Percentiles rank a stretch among this genome's conserved stretches.
Evolutionary conservation across 208 protist species (phyloP).

Genomic region (Wallacemonas rigidus): DNA sequence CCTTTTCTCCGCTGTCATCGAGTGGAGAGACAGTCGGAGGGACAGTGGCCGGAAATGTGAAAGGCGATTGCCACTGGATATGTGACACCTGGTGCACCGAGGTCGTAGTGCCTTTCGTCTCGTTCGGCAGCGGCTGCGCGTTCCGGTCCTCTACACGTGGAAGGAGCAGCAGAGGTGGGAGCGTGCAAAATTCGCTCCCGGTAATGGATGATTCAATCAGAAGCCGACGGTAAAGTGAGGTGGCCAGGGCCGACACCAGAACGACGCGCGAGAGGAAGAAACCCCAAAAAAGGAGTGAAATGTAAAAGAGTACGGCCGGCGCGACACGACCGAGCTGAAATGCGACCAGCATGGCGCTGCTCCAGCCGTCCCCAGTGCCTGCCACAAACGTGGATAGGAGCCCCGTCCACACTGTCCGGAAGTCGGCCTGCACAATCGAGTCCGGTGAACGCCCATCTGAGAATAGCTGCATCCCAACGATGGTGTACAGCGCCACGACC

Average conservation of each 20-base stretch:
- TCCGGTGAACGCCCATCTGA: conserved; percentile 1
- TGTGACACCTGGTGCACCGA: not conserved
- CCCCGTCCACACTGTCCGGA: conserved; percentile 53
- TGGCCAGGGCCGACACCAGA: conserved; percentile 22
- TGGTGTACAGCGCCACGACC: conserved; percentile 44
- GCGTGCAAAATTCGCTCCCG: not conserved
- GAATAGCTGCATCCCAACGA: conserved; percentile 69
- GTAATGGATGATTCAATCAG: conserved; percentile 23
- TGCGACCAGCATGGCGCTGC: conserved; percentile 27
- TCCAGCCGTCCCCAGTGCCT: conserved; percentile 56
- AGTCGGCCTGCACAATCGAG: conserved; percentile 33
- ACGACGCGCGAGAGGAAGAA: conserved; percentile 14
- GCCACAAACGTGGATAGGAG: conserved; percentile 46
- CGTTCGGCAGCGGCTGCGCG: not conserved
- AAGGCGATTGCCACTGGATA: not conserved
- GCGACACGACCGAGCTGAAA: conserved; percentile 24
- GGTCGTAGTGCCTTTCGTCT: not conserved
- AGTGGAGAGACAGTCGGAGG: too few relatives aligned
- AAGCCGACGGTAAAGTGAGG: not conserved
- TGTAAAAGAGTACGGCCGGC: conserved; percentile 48
- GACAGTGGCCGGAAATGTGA: not conserved
- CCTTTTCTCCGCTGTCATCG: too few relatives aligned
- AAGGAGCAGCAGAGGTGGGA: conserved; percentile 6
- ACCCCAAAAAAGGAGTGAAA: conserved; percentile 34
- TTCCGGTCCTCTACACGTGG: not conserved